Percentiles rank a stretch among this genome's conserved stretches.
These are phyloP conservation scores for Sugiyamaella lignohabitans DNA, from an alignment of 805 yeast genomes.

Conservation along the genomic window DNA sequence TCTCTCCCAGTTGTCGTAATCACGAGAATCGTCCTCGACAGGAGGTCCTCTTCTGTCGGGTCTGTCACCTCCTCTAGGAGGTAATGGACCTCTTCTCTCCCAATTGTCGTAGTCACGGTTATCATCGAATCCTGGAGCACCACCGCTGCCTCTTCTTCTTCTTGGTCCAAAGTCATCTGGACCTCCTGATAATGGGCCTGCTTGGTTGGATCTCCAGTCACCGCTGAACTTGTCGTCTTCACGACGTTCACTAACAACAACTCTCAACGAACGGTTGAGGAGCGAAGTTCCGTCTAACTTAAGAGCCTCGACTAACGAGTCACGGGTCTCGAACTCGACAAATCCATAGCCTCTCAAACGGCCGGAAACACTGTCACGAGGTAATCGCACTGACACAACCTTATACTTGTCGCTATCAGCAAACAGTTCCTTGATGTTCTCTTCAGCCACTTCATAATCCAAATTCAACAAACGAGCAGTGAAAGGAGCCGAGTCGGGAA, in stretches of 20 bases:
- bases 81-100: conserved; percentile 39
- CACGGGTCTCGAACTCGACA: conserved; percentile 78
- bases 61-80: conserved; percentile 33
- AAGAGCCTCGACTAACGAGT: conserved; percentile 68
- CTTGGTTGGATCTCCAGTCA: conserved; percentile 24
- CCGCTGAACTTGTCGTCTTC: conserved; percentile 37
- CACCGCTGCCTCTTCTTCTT: conserved; percentile 17
- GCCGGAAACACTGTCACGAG: conserved; percentile 60
- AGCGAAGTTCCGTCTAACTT: conserved; percentile 65
- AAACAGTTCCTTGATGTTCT: conserved; percentile 35
- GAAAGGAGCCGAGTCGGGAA: conserved; percentile 89
- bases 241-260: conserved; percentile 66
- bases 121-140: conserved; percentile 20
- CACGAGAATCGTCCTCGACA: conserved; percentile 20
- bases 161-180: background rate
- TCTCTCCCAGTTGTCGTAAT: conserved; percentile 31
- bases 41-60: conserved; percentile 23
- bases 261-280: conserved; percentile 59
- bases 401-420: conserved; percentile 36
- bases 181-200: conserved; percentile 12
- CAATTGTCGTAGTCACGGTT: conserved; percentile 27
- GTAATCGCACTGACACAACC: conserved; percentile 63
- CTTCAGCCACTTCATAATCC: conserved; percentile 75
- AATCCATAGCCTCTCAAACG: conserved; percentile 83
- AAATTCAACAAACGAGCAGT: conserved; percentile 84